phyloP scores from a whole-genome alignment of 345 rosid genomes.

The Eucalyptus paniculata region DNA sequence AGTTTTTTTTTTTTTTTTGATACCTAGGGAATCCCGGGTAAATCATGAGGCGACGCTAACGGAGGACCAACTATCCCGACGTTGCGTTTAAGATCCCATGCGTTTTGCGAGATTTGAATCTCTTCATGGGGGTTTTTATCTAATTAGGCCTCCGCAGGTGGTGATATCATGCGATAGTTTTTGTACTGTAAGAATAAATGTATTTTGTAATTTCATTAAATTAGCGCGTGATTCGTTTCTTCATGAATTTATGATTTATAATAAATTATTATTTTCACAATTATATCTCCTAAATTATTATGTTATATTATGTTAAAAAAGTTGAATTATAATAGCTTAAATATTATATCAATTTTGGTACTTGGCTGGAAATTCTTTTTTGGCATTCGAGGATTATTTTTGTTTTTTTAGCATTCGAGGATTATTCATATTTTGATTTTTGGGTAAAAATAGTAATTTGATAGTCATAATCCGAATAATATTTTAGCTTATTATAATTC shows the following conservation, averaged over 20 bases:
- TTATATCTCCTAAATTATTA: accelerated
- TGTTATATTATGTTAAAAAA: no score
- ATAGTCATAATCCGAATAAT: neutral
- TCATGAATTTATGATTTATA: no score
- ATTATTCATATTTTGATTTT: neutral
- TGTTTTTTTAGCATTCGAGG: accelerated
- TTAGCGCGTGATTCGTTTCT: accelerated
- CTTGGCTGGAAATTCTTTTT: neutral
- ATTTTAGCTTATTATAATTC: neutral
- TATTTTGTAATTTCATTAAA: no score
- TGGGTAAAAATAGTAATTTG: neutral
- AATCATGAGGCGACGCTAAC: accelerated
- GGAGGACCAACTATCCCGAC: accelerated
- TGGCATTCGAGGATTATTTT: neutral
- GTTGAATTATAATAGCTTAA: neutral
- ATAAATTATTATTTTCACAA: no score
- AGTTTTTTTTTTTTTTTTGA: no score
- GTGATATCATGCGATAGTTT: no score
- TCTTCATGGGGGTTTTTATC: accelerated
- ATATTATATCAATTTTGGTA: neutral
- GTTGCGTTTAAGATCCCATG: accelerated
- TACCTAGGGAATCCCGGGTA: accelerated
- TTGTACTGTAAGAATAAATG: no score
- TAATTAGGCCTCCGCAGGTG: accelerated
- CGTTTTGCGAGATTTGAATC: no score